These are phyloP conservation scores for Coemansia sp. DNA, from an alignment of 192 early-diverging fungal species.

Conservation along the genomic window DNA sequence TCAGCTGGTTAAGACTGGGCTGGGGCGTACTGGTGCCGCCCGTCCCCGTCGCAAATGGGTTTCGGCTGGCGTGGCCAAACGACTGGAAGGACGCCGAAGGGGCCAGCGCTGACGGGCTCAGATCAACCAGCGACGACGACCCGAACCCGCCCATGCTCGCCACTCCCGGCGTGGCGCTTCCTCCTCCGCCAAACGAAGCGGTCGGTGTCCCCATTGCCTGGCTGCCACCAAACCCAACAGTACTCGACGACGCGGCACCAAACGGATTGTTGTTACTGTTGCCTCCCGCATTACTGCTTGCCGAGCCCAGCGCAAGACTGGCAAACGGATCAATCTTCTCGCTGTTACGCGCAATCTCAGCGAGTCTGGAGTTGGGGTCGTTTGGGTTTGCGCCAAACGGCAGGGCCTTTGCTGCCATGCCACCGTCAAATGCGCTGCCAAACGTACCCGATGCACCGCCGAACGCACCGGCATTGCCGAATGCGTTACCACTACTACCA, in stretches of 20 bases:
- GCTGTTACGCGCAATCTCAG: constrained; percentile 60
- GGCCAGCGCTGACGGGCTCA: constrained; percentile 32
- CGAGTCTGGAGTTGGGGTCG: constrained; percentile 48
- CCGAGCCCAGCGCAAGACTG: constrained; percentile 50
- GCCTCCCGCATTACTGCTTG: constrained; percentile 7
- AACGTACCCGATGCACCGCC: constrained; percentile 46
- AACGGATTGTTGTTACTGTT: constrained; percentile 28
- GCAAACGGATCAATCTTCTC: constrained; percentile 60
- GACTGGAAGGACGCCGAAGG: constrained; percentile 33
- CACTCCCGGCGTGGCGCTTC: constrained; percentile 10
- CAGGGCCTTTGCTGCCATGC: constrained; percentile 43
- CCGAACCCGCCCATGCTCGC: constrained; percentile 11
- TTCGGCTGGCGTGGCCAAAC: constrained; percentile 52
- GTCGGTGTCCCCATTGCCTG: constrained; percentile 5
- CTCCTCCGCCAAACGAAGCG: background rate
- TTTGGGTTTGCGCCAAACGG: constrained; percentile 41
- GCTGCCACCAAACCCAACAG: background rate
- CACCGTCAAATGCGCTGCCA: constrained; percentile 57
- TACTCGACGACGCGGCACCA: constrained; percentile 16
- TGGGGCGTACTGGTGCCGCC: constrained; percentile 8
- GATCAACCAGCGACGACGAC: constrained; percentile 35
- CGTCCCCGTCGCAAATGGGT: constrained; percentile 43
- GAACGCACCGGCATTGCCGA: constrained; percentile 14
- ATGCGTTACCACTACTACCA: background rate
- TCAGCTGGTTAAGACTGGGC: constrained; percentile 52